Evolutionary conservation across 495 filamentous ascomycete genomes (phyloP).

Genomic region (Tuber calosporum): DNA sequence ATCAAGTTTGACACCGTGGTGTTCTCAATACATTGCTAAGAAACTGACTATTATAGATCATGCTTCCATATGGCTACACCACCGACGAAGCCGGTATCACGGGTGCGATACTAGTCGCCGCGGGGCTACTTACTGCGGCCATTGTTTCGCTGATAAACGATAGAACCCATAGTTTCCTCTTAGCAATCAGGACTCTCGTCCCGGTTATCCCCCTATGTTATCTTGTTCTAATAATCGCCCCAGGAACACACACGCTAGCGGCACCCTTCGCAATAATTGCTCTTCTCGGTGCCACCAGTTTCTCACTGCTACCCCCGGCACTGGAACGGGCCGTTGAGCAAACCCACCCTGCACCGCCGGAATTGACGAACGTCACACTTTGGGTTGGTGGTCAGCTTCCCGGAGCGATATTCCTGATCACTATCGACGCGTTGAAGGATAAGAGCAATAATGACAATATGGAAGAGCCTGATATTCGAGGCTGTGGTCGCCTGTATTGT

Average conservation of each 20-base stretch:
- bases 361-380: constrained; percentile 70
- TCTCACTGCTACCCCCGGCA: constrained; percentile 74
- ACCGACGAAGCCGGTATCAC: constrained; percentile 81
- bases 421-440: constrained; percentile 70
- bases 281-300: constrained; percentile 71
- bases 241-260: constrained; percentile 58
- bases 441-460: constrained; percentile 41
- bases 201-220: constrained; percentile 68
- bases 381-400: constrained; percentile 79
- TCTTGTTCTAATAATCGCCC: constrained; percentile 73
- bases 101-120: constrained; percentile 81
- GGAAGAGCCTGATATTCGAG: constrained; percentile 62
- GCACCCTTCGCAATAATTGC: constrained; percentile 63
- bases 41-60: constrained; percentile 46
- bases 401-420: constrained; percentile 74
- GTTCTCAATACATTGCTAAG: not conserved
- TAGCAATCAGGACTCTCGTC: constrained; percentile 64
- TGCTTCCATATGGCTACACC: constrained; percentile 70
- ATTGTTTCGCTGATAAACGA: constrained; percentile 75
- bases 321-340: constrained; percentile 82
- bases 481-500: constrained; percentile 61
- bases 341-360: constrained; percentile 79
- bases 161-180: constrained; percentile 69
- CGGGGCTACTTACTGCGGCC: constrained; percentile 71
- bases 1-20: constrained; percentile 50